These are phyloP conservation scores for Talaromyces trachyspermus DNA, from an alignment of 495 filamentous ascomycete species.

Conservation along the genomic window DNA sequence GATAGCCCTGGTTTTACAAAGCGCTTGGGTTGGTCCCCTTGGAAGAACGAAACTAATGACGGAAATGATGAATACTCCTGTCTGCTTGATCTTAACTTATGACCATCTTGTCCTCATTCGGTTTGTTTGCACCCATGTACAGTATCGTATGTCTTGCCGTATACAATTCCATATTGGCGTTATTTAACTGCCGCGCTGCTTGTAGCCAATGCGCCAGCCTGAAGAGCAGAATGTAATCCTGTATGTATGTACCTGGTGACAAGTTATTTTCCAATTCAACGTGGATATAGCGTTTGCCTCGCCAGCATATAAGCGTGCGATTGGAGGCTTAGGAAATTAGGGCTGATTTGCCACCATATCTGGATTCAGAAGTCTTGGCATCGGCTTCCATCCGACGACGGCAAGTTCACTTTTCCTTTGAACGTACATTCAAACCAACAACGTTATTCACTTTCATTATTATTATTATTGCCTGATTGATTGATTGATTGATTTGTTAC, in stretches of 20 bases:
- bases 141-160: background rate
- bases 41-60: constrained; percentile 7
- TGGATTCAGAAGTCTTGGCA: no score
- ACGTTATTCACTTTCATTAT: no score
- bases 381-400: no score
- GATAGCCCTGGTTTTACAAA: background rate
- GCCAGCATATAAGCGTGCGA: no score
- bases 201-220: background rate
- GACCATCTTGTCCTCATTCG: background rate
- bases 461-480: constrained; percentile 6
- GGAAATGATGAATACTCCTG: constrained; percentile 3
- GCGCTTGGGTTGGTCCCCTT: background rate
- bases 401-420: no score
- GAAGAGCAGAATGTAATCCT: no score
- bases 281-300: no score
- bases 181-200: background rate
- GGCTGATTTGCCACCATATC: no score
- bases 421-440: no score
- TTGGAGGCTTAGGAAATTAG: no score
- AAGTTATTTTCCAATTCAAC: no score
- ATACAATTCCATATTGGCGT: background rate
- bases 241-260: no score
- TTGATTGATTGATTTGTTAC: background rate
- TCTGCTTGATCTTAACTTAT: background rate
- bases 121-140: constrained; percentile 5